Conservation (phyloP, 1,284 basidiomycete species). For the Abortiporus biennis region DNA sequence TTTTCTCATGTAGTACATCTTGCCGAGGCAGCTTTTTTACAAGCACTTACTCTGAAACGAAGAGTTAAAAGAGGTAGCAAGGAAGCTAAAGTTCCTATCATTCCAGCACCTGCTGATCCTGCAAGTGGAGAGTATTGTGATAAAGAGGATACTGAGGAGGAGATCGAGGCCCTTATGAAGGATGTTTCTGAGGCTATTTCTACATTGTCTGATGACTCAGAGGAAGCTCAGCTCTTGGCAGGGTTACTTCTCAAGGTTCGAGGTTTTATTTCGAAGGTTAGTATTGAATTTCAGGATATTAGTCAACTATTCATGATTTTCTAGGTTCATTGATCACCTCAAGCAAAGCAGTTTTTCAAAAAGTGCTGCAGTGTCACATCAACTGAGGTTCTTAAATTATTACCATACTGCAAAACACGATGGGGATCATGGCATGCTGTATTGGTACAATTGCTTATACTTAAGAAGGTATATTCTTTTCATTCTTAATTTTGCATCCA, state of each 20-base stretch:
- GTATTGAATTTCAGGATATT: not conserved
- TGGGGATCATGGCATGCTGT: too few species aligned
- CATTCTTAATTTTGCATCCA: too few species aligned
- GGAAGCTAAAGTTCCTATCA: not conserved
- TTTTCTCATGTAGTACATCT: constrained; percentile 2
- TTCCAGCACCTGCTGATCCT: not conserved
- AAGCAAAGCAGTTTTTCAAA: too few species aligned
- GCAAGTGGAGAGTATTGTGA: not conserved
- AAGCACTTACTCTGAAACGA: not conserved
- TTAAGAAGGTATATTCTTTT: too few species aligned
- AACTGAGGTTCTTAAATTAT: too few species aligned
- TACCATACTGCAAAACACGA: too few species aligned
- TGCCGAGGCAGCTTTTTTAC: constrained; percentile 1
- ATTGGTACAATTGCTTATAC: too few species aligned
- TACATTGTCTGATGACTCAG: not conserved
- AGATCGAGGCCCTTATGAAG: not conserved
- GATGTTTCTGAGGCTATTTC: not conserved
- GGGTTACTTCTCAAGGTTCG: constrained; percentile 2
- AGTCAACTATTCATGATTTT: too few species aligned
- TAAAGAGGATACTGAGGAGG: constrained; percentile 2
- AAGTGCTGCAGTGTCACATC: too few species aligned
- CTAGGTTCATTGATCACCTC: too few species aligned
- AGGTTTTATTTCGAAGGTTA: constrained; percentile 1
- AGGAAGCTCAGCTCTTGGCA: not conserved
- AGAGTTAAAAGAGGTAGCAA: not conserved